Base-by-base conservation (phyloP, 2,329 filamentous ascomycete genomes). In the Bipolaris sorokiniana region DNA sequence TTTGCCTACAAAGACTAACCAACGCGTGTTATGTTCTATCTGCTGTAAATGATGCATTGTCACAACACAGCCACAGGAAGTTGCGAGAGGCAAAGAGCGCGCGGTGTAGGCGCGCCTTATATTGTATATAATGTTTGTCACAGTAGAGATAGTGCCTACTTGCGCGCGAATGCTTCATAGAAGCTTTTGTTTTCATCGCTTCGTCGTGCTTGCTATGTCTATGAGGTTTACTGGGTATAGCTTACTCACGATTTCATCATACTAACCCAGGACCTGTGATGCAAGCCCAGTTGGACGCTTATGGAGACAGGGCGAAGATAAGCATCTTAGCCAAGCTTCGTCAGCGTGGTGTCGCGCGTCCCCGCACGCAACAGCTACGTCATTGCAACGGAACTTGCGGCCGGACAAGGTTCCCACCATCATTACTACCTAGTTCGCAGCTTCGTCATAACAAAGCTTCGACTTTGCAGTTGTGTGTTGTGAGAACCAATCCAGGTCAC, bases 371-470 rank as follows among this genome's bases (percentile, higher is more conserved):
- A 28, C 38, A 26, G 18, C 63, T 55, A 69, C 67, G 67, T 68
- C 67, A 68, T 69, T 50, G 26, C 22, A 47, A 62, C 58, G 62
- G 61, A 65, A 54, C 51, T 52, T 54, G 58, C 59, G 56, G 56
- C 52, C 40, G 56, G 56, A 56, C 40, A 49, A 40, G 20, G 36
- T 53, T 40, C 44, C 38, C 36, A 20, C 36, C 33, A 42, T 40
- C 28, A 31, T 31, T 11, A 31, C 28, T 11, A 31, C 28, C 49
- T 16, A 53, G 44, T 23, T 10, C 15, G 9, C 46, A 22, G 22
- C 44, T 40, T 38, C 45, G 54, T 57, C 44, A 54, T 49, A 40
- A 49, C 50, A 15, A 48, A 44, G 28, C 52, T 36, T 45, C 22
- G 18, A 34, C 15, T 11, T 26, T 16, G 23, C 15, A 20, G 10